Evolutionary conservation across 192 early-diverging fungal genomes (phyloP), one percentile per base, ranked within the genome.

Genomic region (Linnemannia schmuckeri): DNA sequence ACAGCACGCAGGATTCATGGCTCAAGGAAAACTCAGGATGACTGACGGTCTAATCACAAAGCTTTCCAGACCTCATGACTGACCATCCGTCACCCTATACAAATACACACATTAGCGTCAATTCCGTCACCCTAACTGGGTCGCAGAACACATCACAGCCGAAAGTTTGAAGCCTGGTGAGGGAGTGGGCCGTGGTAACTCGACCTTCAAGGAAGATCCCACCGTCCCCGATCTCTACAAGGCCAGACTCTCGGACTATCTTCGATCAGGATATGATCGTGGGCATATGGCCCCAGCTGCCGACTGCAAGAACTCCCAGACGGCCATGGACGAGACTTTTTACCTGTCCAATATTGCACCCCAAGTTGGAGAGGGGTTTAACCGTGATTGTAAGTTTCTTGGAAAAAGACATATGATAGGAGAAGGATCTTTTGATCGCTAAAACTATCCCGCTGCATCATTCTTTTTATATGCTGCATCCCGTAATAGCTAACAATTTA

Each of bases 271-370:
- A 24, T 98, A 94, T 89, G 97, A 98, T 90, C 94, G 97, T 55
- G 98, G 97, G 37, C 98, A 99, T 77, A 94, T 99, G 92, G 97
- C 91, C 10, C 97, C 97, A 17, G 98, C 98, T 8, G 96, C 96
- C 0, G 97, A 99, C 84, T 94, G 95, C 70, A 94, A 94, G 75
- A 89, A 88, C 80, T 91, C 93, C 2, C 93, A 96, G 72, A 82
- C 89, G 33, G 92, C 94, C 17, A 94, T 99, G 91, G 89, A 96
- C 82, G 96, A 98, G 57, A 98, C 97, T 7, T 99, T 99, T 81
- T 89, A 94, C 37, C 80, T 96, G 37, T 91, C 95, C 52, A 96
- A 96, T 75, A 96, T 96, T 75, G 90, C 94, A 38, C 96, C 96
- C 17, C 96, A 96, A 80, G 96, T 96, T 47, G 96, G 96, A 10